Base-by-base conservation (phyloP, 805 yeast genomes). In the Jamesozyma rosinii region DNA sequence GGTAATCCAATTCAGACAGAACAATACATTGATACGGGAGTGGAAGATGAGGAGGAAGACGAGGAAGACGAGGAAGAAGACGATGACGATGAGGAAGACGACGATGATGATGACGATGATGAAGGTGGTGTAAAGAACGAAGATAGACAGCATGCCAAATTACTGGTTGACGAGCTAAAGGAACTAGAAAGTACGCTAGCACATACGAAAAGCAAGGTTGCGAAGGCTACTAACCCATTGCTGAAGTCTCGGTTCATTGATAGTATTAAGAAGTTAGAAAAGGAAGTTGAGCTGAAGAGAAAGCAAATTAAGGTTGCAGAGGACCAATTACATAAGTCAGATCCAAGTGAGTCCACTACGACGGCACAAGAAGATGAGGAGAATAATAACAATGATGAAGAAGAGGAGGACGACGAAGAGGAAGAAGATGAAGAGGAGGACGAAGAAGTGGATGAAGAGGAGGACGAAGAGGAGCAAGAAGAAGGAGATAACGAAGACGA, bases 171-270 rank as follows among this genome's bases (percentile, higher is more conserved):
- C 63, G 97, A 89, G 61, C 80, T 92, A 44, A 66, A 71, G 5
- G 98, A 92, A 56, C 70, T 92, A 47, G 88, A 84, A 58, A 54
- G 72, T 14, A 88, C 90, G 0, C 81, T 92, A 41, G 77, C 73
- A 43, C 81, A 80, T 53, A 89, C 90, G 55, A 77, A 77, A 59
- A 71, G 71, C 37, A 88, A 84, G 53, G 75, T 86, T 39, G 76
- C 72, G 18, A 79, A 80, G 50, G 88, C 89, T 15, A 70, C 79
- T 3, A 87, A 87, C 58, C 89, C 90, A 52, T 81, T 90, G 65
- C 73, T 92, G 77, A 79, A 81, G 57, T 83, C 81, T 62, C 81
- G 97, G 66, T 84, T 89, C 59, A 72, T 81, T 53, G 92, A 83
- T 50, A 88, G 83, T 41, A 83, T 86, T 41, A 75, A 73, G 45